Percentiles rank a stretch among this genome's conserved stretches.
These are phyloP conservation scores for Lyophyllum decastes DNA, from an alignment of 768 basidiomycete genomes.

Conservation along the genomic window DNA sequence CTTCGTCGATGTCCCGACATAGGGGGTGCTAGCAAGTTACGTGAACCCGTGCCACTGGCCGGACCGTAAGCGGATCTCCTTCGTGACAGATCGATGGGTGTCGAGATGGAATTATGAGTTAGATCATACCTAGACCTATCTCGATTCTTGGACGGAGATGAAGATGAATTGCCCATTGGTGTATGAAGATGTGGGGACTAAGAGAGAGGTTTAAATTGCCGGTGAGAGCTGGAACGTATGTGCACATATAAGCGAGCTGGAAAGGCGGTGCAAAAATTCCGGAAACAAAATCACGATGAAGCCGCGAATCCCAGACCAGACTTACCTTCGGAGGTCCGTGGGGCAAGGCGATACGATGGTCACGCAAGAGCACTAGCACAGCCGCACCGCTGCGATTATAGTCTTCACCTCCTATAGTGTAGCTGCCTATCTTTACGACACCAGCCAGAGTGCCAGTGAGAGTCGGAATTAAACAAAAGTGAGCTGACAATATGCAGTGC, in stretches of 20 bases:
- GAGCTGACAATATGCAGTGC: too few relatives aligned
- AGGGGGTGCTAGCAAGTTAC: neutral
- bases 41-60: neutral
- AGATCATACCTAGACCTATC: neutral
- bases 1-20: neutral
- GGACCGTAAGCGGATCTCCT: neutral
- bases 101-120: neutral
- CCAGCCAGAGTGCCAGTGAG: too few relatives aligned
- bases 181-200: neutral
- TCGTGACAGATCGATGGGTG: neutral
- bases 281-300: neutral
- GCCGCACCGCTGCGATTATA: too few relatives aligned
- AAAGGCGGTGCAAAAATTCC: neutral
- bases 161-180: constrained; percentile 2
- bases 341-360: neutral
- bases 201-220: neutral
- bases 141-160: neutral
- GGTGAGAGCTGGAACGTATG: neutral
- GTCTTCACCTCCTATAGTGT: too few relatives aligned
- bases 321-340: neutral
- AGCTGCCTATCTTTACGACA: too few relatives aligned
- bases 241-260: neutral
- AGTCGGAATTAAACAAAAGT: too few relatives aligned
- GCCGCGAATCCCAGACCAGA: neutral
- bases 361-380: neutral